Conservation (phyloP, 2,329 filamentous ascomycete genomes). For the Ascocoryne sarcoides region DNA sequence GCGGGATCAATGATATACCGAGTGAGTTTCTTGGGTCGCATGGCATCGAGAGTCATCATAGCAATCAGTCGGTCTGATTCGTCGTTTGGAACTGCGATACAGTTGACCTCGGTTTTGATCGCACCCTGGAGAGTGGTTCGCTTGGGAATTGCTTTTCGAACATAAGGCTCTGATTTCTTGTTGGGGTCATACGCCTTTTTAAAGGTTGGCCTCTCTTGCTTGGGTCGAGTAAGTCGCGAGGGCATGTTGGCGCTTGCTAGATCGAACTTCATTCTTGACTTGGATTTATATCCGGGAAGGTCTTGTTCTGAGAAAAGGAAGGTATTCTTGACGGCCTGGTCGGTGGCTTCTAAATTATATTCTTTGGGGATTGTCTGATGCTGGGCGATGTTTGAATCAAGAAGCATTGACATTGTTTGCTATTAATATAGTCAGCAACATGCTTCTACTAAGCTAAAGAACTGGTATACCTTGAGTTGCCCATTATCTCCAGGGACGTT, state of each 20-base stretch:
- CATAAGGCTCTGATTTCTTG: slow-evolving; percentile 53
- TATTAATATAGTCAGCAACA: slow-evolving; percentile 19
- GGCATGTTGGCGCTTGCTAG: slow-evolving; percentile 51
- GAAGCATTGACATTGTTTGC: slow-evolving; percentile 54
- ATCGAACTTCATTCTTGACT: slow-evolving; percentile 47
- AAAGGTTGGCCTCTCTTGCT: slow-evolving; percentile 38
- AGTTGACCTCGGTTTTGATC: slow-evolving; percentile 68
- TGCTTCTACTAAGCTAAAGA: neutral
- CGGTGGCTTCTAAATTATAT: slow-evolving; percentile 69
- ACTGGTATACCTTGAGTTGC: slow-evolving; percentile 32
- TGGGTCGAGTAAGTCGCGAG: slow-evolving; percentile 37
- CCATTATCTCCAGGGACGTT: slow-evolving; percentile 39
- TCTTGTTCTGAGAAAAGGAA: slow-evolving; percentile 93
- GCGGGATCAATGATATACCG: slow-evolving; percentile 29
- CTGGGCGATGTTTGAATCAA: slow-evolving; percentile 53
- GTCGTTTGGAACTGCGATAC: slow-evolving; percentile 61
- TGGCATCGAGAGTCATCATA: slow-evolving; percentile 47
- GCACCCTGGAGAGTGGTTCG: slow-evolving; percentile 68
- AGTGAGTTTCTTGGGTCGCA: slow-evolving; percentile 50
- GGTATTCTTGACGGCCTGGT: slow-evolving; percentile 66
- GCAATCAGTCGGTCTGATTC: slow-evolving; percentile 57
- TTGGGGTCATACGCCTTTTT: slow-evolving; percentile 36
- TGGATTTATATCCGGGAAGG: slow-evolving; percentile 63
- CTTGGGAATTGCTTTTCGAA: slow-evolving; percentile 67
- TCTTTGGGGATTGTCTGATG: slow-evolving; percentile 78